Evolutionary conservation across 257 asterid genomes (phyloP), one percentile per base, ranked within the genome.

Genomic region (Nemophila menziesii): DNA sequence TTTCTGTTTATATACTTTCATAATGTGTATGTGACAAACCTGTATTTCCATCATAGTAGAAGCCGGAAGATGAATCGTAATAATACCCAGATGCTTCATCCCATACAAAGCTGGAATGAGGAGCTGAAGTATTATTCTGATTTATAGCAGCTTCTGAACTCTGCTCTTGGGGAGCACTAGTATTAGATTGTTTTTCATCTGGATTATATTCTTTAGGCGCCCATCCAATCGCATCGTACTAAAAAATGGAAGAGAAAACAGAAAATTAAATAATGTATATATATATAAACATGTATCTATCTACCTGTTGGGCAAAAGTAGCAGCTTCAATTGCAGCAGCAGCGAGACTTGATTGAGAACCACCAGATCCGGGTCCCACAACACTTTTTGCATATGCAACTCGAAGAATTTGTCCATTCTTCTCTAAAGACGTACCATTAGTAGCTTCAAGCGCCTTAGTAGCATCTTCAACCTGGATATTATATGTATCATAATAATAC

Each of bases 301-400:
- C n/a, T n/a, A 86, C 98, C 89, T 89, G 98, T 74, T 89, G 98
- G 36, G 98, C 86, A 74, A 89, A 89, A 16, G 98, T 69, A 58
- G 98, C 96, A 9, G 98, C 98, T 75, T 84, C 98, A 72, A 89
- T 89, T 37, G 98, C 98, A 60, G 98, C 98, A 62, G 98, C 94
- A 53, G 98, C 98, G 61, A 89, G 86, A 63, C 92, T 74, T 20
- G 98, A 79, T 64, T 89, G 94, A 50, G 92, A 75, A 59, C 83
- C 63, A 58, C 89, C 93, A 40, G 92, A 73, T 63, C 93, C 95
- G 50, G 92, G 77, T 51, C 96, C 98, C 22, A 76, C 73, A 59
- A 78, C 70, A 69, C 98, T 89, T 70, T 89, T 89, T n/a, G 98
- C 98, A 76, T 70, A 89, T 16, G 98, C 94, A 62, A 89, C 98